Conservation (phyloP, 2,329 filamentous ascomycete species). For the Aspergillus pseudoterreus region DNA sequence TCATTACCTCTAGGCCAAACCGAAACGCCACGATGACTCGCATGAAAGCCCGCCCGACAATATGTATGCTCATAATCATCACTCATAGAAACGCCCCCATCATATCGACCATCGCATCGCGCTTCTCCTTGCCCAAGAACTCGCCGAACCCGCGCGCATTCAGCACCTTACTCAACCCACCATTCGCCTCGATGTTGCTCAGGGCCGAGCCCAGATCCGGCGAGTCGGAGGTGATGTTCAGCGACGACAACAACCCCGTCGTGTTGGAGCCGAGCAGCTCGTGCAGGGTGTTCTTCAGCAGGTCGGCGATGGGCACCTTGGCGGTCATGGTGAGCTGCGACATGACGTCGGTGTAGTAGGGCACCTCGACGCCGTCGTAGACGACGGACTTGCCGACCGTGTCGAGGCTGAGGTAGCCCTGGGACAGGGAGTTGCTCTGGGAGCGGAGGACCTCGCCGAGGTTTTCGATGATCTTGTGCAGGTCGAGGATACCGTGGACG, state of each 20-base stretch:
- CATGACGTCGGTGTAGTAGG: conserved; percentile 35
- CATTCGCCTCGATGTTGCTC: neutral
- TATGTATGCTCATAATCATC: no score
- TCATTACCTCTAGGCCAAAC: no score
- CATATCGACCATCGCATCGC: conserved; percentile 12
- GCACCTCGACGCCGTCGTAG: conserved; percentile 28
- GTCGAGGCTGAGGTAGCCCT: conserved; percentile 25
- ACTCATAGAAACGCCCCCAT: conserved; percentile 7
- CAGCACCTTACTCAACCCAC: neutral
- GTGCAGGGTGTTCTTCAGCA: conserved; percentile 30
- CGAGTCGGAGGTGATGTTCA: neutral
- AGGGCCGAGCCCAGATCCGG: conserved; percentile 5
- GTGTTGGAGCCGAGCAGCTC: conserved; percentile 14
- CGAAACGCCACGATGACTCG: no score
- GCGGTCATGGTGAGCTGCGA: conserved; percentile 27
- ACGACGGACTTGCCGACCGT: conserved; percentile 25
- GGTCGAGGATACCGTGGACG: conserved; percentile 48
- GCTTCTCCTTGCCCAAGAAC: conserved; percentile 11
- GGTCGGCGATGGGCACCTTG: conserved; percentile 21
- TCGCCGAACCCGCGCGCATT: neutral
- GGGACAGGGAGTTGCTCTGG: conserved; percentile 21
- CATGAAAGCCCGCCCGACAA: no score
- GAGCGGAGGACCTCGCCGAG: conserved; percentile 21
- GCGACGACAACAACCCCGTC: conserved; percentile 3
- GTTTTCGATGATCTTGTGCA: conserved; percentile 33